These are phyloP conservation scores for Crithidia fasciculata DNA, from an alignment of 208 protist genomes.

Conservation along the genomic window DNA sequence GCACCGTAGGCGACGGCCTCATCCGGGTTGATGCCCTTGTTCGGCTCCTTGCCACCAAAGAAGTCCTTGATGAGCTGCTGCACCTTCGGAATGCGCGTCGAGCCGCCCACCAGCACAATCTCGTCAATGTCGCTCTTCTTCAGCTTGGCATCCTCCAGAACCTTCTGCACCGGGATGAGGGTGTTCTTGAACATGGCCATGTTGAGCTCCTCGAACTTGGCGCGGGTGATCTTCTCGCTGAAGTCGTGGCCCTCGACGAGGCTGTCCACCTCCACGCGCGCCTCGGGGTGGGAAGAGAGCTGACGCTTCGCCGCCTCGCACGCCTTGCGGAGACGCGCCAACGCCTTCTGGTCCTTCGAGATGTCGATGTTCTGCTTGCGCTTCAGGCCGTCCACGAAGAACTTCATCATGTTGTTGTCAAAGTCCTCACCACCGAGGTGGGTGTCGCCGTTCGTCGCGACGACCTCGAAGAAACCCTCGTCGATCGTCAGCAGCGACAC, in stretches of 20 bases:
- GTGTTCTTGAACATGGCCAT: slow-evolving; percentile 85
- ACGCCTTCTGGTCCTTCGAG: slow-evolving; percentile 67
- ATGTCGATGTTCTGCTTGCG: slow-evolving; percentile 76
- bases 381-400: slow-evolving; percentile 97
- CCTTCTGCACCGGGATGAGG: slow-evolving; percentile 84
- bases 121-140: slow-evolving; percentile 91
- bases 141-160: slow-evolving; percentile 91
- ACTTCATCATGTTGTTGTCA: slow-evolving; percentile 98
- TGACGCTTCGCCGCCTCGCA: slow-evolving; percentile 97
- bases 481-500: slow-evolving; percentile 99
- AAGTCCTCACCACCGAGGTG: slow-evolving; percentile 99
- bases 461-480: slow-evolving; percentile 99
- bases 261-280: slow-evolving; percentile 97
- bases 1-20: slow-evolving; percentile 95
- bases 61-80: slow-evolving; percentile 96
- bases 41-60: slow-evolving; percentile 95
- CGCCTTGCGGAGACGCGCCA: slow-evolving; percentile 83
- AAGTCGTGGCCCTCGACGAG: slow-evolving; percentile 98
- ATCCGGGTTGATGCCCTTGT: slow-evolving; percentile 94
- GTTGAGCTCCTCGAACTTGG: slow-evolving; percentile 98
- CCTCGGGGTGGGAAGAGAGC: slow-evolving; percentile 93
- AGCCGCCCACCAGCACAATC: slow-evolving; percentile 96
- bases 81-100: slow-evolving; percentile 99
- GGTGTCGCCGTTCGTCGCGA: slow-evolving; percentile 99
- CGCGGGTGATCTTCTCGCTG: slow-evolving; percentile 96